These are phyloP conservation scores for Fusarium sp. DNA, from an alignment of 2,329 filamentous ascomycete species.

Conservation along the genomic window DNA sequence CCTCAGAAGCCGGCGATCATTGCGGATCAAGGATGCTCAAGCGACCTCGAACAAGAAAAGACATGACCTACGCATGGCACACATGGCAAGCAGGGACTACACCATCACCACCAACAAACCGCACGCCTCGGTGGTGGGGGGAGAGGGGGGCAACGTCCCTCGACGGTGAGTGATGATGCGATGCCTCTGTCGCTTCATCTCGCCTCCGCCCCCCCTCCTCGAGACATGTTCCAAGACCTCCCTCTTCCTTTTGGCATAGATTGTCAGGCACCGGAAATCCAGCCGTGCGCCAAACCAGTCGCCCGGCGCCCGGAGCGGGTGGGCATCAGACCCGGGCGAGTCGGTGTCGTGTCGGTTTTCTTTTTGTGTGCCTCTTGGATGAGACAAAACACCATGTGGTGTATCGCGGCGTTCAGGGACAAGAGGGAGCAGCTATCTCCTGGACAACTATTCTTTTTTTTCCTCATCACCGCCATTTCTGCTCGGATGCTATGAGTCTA, in stretches of 20 bases:
- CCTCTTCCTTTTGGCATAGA: constrained; percentile 27
- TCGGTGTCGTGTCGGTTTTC: constrained; percentile 18
- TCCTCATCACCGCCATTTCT: constrained; percentile 21
- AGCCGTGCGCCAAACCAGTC: constrained; percentile 34
- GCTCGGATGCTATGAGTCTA: not conserved
- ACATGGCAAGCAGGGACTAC: constrained; percentile 29
- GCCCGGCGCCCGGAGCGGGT: constrained; percentile 28
- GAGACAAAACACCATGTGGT: not conserved
- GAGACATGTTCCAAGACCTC: not conserved
- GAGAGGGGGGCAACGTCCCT: not conserved
- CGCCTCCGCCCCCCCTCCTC: constrained; percentile 3
- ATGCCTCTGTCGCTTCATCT: constrained; percentile 20
- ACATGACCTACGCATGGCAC: constrained; percentile 8
- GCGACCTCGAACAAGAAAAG: not conserved
- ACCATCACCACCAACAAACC: not conserved
- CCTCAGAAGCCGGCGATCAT: constrained; percentile 27
- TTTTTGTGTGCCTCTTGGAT: constrained; percentile 4
- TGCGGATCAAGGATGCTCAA: constrained; percentile 2
- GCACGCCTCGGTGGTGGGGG: not conserved
- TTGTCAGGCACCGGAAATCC: constrained; percentile 34
- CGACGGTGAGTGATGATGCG: not conserved
- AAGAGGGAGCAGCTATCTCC: not conserved
- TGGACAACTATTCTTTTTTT: not conserved
- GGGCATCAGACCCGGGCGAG: constrained; percentile 17
- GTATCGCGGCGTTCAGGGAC: not conserved